phyloP scores from a whole-genome alignment of 257 asterid genomes.

The Solanum tacnaense region DNA sequence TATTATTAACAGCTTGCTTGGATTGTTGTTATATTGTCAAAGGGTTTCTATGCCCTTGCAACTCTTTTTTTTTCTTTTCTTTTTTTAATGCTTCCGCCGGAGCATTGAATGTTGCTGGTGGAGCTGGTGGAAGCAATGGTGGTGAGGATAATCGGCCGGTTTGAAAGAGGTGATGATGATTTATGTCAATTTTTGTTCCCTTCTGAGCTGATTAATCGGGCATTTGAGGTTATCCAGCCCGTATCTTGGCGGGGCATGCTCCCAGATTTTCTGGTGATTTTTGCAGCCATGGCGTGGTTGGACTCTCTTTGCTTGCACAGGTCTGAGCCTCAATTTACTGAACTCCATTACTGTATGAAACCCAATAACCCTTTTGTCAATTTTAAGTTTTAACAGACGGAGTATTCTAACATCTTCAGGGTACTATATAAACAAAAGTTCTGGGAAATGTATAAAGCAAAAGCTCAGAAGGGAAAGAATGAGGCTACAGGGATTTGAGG shows the following conservation, averaged over 20 bases:
- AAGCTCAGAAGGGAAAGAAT: not conserved
- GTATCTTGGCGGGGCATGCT: conserved; percentile 18
- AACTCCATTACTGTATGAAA: not conserved
- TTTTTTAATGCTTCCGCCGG: not conserved
- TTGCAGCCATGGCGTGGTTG: conserved; percentile 16
- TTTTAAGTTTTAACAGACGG: not conserved
- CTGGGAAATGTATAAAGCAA: not conserved
- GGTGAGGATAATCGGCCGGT: not conserved
- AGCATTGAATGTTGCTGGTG: not conserved
- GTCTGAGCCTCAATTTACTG: not conserved
- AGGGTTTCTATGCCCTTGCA: not conserved
- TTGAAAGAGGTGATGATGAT: not conserved
- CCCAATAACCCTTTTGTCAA: not conserved
- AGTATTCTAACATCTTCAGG: not conserved
- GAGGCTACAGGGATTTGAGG: not conserved
- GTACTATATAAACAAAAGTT: not conserved
- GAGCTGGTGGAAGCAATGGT: not conserved
- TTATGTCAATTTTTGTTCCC: not conserved
- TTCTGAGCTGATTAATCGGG: not conserved
- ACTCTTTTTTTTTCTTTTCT: not conserved
- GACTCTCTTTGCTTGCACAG: not conserved
- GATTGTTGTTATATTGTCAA: not conserved
- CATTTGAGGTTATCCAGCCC: not conserved
- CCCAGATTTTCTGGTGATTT: not conserved
- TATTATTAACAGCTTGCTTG: not conserved